Evolutionary conservation across 2,329 filamentous ascomycete species (phyloP).

Genomic region (Teratosphaeria destructans): DNA sequence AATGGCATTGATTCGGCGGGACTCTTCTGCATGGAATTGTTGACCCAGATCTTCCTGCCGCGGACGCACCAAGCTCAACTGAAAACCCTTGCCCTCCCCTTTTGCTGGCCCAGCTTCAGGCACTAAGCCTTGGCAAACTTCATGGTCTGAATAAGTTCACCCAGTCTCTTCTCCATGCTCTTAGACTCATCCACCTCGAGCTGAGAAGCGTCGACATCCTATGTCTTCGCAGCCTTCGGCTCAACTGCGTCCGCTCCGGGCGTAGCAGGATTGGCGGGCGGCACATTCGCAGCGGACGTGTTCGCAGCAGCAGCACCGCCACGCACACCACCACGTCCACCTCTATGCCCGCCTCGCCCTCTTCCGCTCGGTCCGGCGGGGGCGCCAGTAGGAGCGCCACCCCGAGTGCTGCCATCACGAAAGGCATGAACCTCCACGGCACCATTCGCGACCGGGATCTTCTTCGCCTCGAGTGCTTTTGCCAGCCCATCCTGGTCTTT

Average conservation of each 20-base stretch:
- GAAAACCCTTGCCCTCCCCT: not conserved
- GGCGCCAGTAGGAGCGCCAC: constrained; percentile 8
- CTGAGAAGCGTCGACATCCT: not conserved
- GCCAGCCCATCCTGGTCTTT: constrained; percentile 58
- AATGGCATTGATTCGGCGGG: too few species aligned
- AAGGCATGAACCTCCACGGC: constrained; percentile 79
- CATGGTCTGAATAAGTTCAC: not conserved
- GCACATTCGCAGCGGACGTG: not conserved
- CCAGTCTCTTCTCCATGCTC: not conserved
- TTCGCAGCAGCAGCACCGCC: constrained; percentile 1
- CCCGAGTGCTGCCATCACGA: constrained; percentile 42
- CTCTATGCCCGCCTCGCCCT: constrained; percentile 7
- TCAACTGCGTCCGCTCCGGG: not conserved
- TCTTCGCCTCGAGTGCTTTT: constrained; percentile 73
- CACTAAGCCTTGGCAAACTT: not conserved
- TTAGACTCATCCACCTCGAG: not conserved
- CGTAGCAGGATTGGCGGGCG: constrained; percentile 2
- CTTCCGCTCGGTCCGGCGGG: not conserved
- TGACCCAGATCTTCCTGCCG: too few species aligned
- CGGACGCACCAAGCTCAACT: not conserved
- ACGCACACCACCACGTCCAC: constrained; percentile 3
- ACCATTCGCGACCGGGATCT: constrained; percentile 71
- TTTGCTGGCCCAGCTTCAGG: not conserved
- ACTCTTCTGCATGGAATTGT: too few species aligned
- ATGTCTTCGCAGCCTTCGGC: not conserved